Evolutionary conservation across 169 alveolate species (phyloP), one percentile per base, ranked within the genome.

Genomic region (Miamiensis avidus): DNA sequence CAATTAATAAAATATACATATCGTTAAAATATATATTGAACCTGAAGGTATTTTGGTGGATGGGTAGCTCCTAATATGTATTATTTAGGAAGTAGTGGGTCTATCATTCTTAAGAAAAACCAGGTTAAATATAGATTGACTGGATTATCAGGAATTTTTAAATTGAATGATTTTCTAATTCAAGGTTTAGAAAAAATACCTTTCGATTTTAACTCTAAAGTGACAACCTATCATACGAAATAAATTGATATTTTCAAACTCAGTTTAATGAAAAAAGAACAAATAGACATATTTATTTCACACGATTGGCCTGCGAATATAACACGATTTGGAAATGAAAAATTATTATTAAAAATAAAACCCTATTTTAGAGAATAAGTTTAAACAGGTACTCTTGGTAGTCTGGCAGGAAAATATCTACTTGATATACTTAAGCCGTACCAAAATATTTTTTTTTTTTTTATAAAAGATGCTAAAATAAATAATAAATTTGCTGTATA

Each of bases 31-130:
- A 27, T 83, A 33, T 0, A 33, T 31, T 49, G 89, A 95, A 31
- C 95, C 93, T 31, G 28, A 16, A 33, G 73, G 65, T 87, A 76
- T 91, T 98, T 94, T 93, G 99, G 99, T 26, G 99, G 99, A 16
- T 99, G 99, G 99, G 99, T 98, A 30, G 99, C 99, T 31, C 99
- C 99, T 83, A 98, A 98, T 89, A 98, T 99, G 30, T 99, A 96
- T 89, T 99, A 95, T 88, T 82, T 99, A 92, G 99, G 99, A 16
- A 95, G 93, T 74, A 89, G 99, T 77, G 99, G 99, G 29, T 95
- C 97, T 6, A 93, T 98, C n/a, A 94, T 95, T 78, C 93, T 98
- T 28, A 89, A 83, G 83, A 88, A 88, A 78, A 92, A 89, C 1
- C 81, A 85, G 72, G 90, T 93, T 26, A 96, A 93, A n/a, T 34